Evolutionary conservation across 495 filamentous ascomycete genomes (phyloP).

Genomic region (Filosporella fistucella): DNA sequence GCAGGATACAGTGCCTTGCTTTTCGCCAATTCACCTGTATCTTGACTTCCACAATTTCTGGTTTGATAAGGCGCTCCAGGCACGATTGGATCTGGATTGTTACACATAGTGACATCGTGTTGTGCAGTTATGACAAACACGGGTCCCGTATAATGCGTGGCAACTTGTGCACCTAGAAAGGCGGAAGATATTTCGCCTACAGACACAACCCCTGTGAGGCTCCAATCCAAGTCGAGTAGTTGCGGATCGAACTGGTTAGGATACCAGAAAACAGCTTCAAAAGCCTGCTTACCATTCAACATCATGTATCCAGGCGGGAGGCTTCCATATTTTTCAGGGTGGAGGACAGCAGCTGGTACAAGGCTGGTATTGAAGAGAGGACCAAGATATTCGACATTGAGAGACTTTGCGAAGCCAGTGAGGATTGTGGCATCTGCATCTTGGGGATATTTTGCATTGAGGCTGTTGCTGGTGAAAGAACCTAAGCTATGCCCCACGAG

Average conservation of each 20-base stretch:
- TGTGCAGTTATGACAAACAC: conserved; percentile 9
- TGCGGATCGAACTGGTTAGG: conserved; percentile 19
- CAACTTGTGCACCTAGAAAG: background rate
- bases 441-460: conserved; percentile 43
- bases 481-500: conserved; percentile 56
- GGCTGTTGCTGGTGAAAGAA: conserved; percentile 37
- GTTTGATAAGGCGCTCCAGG: background rate
- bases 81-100: conserved; percentile 20
- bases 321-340: background rate
- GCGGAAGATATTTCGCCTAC: conserved; percentile 34
- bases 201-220: conserved; percentile 1
- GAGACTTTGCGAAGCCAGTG: conserved; percentile 41
- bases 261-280: conserved; percentile 35
- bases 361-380: conserved; percentile 27
- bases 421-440: conserved; percentile 53
- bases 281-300: background rate
- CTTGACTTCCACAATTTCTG: no score
- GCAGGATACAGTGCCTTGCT: no score
- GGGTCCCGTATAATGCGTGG: conserved; percentile 6
- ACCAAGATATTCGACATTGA: background rate
- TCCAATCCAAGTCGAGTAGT: conserved; percentile 5
- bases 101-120: conserved; percentile 30
- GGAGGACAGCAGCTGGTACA: conserved; percentile 21
- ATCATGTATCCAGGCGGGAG: conserved; percentile 20
- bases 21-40: no score